Base-by-base conservation (phyloP, 2,329 filamentous ascomycete species). In the Diaporthe sp. region DNA sequence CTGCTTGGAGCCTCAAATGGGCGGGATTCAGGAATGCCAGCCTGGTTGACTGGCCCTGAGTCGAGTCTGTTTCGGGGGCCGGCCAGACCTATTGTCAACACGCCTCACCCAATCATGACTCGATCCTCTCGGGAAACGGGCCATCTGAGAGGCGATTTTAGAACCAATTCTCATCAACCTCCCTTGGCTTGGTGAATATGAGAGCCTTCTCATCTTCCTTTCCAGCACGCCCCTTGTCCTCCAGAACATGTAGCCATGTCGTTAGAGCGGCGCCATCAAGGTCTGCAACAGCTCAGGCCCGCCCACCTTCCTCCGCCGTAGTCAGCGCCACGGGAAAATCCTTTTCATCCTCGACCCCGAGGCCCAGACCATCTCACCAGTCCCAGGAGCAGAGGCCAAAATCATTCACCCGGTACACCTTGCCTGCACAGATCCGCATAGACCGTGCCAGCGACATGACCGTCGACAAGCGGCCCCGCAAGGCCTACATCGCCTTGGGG, bases 401-500 rank as follows among this genome's bases (percentile, higher is more conserved):
- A 15, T 27, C 71, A 0, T 77, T 75, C 35, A 76, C 69, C 10
- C 72, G 75, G n/a, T 77, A 76, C 42, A 76, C 75, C 6, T 59
- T 77, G 69, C 75, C 74, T 44, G 66, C 44, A 9, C 56, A 73
- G 50, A 75, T 70, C 51, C 75, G 73, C 39, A 77, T 75, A 65
- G 71, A 75, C 42, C 80, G 81, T 71, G 78, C 80, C 58, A 82
- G 76, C 74, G 73, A 75, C 71, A 77, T 73, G 73, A 66, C 66
- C 58, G 53, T 44, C 51, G 68, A 61, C 30, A 76, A 79, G 59
- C 78, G 79, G 69, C 80, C 80, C 78, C 84, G 82, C 77, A 88
- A 83, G 58, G 95, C 94, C 0, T 97, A 94, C 81, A 91, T 99
- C 79, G 97, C 96, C 10, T 86, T 99, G 9, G 97, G 97, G 0